A percentile compares a stretch with the other conserved stretches of the same genome.
Conservation (phyloP, 1,284 basidiomycete genomes). For the Ceratobasidium sp. region DNA sequence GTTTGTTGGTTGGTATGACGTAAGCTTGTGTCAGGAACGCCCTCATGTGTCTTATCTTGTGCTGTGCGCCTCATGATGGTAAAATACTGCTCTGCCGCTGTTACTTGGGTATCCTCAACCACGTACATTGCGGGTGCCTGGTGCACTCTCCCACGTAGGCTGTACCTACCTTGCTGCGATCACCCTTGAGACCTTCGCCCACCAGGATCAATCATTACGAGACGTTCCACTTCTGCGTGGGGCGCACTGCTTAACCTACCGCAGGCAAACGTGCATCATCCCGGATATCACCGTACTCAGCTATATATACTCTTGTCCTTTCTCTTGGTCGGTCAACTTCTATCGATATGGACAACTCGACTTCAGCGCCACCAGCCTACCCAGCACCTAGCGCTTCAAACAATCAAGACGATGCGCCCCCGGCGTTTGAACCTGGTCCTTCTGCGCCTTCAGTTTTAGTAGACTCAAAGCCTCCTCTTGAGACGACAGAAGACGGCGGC, state of each 20-base stretch:
- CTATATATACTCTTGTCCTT: neutral
- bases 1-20: neutral
- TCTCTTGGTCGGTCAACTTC: neutral
- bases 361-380: constrained; percentile 21
- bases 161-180: neutral
- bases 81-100: too few species aligned
- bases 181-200: too few species aligned
- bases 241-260: too few species aligned
- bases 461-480: constrained; percentile 20
- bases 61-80: neutral
- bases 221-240: too few species aligned
- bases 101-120: too few species aligned
- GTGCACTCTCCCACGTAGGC: too few species aligned
- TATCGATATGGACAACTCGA: constrained; percentile 4
- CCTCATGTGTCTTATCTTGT: neutral
- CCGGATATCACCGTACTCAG: too few species aligned
- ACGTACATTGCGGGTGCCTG: too few species aligned
- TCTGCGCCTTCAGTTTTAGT: neutral
- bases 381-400: neutral
- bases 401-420: constrained; percentile 1
- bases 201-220: too few species aligned
- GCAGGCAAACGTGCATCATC: too few species aligned
- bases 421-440: constrained; percentile 28
- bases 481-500: neutral
- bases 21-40: neutral